Base-by-base conservation (phyloP, 2,329 filamentous ascomycete genomes). In the Stachybotrys echinatus region DNA sequence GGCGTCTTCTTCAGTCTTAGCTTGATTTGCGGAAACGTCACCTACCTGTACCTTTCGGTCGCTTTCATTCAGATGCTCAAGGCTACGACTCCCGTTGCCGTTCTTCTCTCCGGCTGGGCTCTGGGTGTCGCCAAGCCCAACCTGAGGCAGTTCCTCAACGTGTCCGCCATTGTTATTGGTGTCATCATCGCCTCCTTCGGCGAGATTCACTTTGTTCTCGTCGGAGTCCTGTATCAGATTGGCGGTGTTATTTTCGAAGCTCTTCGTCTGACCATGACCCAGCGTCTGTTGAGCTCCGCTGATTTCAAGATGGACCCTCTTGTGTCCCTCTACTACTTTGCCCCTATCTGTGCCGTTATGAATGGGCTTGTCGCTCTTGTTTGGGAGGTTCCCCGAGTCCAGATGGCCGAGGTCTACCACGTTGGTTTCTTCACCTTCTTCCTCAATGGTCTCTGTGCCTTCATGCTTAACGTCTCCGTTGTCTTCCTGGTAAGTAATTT, bases 61-160 rank as follows among this genome's bases (percentile, higher is more conserved):
- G 88, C 92, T 53, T 97, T 97, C 71, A 97, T 97, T 64, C 92
- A 97, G 79, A 97, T 97, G 92, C 85, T 97, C 70, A 97, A 97
- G 88, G 94, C 94, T 58, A 96, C 91, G 42, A 97, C 89, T 27
- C 94, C 94, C 17, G 92, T 97, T 52, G 92, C 91, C 48, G 92
- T 97, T 48, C 83, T 99, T 38, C 73, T 97, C 58, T 87, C 89
- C 39, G 89, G 90, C 58, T 97, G 94, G 92, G 76, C 79, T 48
- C 84, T 97, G 63, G 89, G 91, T 51, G 84, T 96, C 47, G 84
- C 89, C 14, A 84, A 89, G 54, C 88, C 90, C 48, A 95, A 91
- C 74, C 68, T 94, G 59, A 92, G 85, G 75, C 88, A 90, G 45
- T 86, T 99, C 61, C 81, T 89, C 65, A 99, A 99, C 66, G 92